Evolutionary conservation across 139 green algal species (phyloP), one percentile per base, ranked within the genome.

Genomic region (Chlorella sp.): DNA sequence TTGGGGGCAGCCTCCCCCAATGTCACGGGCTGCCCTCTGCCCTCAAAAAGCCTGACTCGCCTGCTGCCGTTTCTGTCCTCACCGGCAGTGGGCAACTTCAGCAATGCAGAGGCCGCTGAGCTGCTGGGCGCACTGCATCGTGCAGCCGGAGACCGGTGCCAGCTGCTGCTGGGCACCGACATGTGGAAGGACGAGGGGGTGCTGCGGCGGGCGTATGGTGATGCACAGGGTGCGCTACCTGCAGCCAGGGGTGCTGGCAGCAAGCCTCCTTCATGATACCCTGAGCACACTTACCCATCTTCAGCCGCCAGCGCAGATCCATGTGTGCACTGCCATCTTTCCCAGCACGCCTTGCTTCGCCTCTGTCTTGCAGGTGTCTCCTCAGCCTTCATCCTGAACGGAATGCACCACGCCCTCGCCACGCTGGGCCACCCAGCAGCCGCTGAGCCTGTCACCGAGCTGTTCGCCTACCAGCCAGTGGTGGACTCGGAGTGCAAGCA

Each of bases 341-440:
- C 30, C 41, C 32, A 41, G 13, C 8, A 73, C n/a, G 22, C 13
- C 19, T 64, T 11, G 3, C 36, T 38, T 38, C 19, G 2, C 26
- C 1, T 30, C 38, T 7, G 3, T 20, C 36, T n/a, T 40, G 80
- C 80, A 84, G 92, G 92, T 11, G 88, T 95, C 8, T 95, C 92
- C 7, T 81, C 88, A 64, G 68, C 68, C 3, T 95, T 95, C 82
- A 95, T 95, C 68, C 83, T 91, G 38, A 95, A 95, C 56, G 88
- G 90, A 58, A 85, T 92, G 81, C n/a, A 40, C 34, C 83, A 92
- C 51, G 88, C 80, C 28, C 82, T 93, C 67, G 30, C 60, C 48
- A 60, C 73, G 60, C 73, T 92, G 69, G 74, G 87, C 76, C 72
- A 89, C 30, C 67, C 81, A 6, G 51, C n/a, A 13, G 76, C 60